Evolutionary conservation across 2,329 filamentous ascomycete genomes (phyloP), one percentile per base, ranked within the genome.

Genomic region (Macrophomina phaseolina): DNA sequence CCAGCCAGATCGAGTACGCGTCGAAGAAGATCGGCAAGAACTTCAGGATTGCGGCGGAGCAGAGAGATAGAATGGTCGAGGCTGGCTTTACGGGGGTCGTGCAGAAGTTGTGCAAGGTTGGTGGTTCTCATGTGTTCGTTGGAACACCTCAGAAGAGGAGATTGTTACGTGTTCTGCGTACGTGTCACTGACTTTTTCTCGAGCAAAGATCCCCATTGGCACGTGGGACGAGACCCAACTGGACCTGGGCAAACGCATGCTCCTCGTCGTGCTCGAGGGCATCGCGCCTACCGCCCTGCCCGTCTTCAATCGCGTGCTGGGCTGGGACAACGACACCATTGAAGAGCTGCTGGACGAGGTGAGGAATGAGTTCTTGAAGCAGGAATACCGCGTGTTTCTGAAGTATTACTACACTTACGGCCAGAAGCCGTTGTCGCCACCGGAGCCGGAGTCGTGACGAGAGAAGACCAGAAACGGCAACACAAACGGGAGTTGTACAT

Each of bases 61-160:
- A 68, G 34, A 70, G 70, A 67, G 55, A 65, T 8, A 64, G 68
- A n/a, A 69, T 75, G 64, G 52, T 55, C 16, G 71, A 73, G 11
- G 71, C 73, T 1, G 77, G 77, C 11, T 79, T 79, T 55, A 70
- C 74, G 7, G 73, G 77, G 53, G 75, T 78, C 5, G 65, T 71
- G 9, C 76, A 78, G 67, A 75, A 73, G 68, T 64, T 77, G 3
- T 71, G 77, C 51, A 78, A 79, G 72, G 76, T 75, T 51, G 18
- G 63, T 38, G 12, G 11, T 16, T 55, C 46, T 23, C 6, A 3
- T 51, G 5, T 23, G 23, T 23, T 23, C 2, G 30, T 30, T 32
- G 23, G 5, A 30, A 11, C 12, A 11, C 28, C 14, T 45, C n/a
- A 23, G 23, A 23, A 23, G 23, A 23, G 23, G 23, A 23, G 23